These are phyloP conservation scores for Xenoacremonium recifei DNA, from an alignment of 2,329 filamentous ascomycete genomes.

Conservation along the genomic window DNA sequence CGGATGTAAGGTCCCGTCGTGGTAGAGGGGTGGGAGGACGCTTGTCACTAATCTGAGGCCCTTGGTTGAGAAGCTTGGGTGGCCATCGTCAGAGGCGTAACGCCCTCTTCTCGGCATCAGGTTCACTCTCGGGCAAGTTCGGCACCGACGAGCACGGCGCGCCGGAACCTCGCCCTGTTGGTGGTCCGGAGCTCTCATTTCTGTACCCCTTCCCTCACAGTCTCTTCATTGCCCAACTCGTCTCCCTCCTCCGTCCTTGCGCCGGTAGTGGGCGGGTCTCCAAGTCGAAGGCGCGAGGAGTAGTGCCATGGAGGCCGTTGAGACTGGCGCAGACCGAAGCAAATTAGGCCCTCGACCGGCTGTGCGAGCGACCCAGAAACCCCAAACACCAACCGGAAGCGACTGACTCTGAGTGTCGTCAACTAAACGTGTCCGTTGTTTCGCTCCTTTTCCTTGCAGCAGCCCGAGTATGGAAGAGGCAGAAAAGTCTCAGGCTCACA, in stretches of 20 bases:
- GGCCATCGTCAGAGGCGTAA: background rate
- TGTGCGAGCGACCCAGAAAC: too few relatives aligned
- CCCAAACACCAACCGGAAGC: too few relatives aligned
- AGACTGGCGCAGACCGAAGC: background rate
- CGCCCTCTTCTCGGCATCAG: background rate
- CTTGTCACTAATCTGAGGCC: background rate
- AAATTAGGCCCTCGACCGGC: background rate
- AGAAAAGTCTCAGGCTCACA: background rate
- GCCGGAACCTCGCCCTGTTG: background rate
- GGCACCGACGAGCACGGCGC: background rate
- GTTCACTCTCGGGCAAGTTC: background rate
- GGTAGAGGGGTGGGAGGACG: too few relatives aligned
- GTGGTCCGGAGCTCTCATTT: background rate
- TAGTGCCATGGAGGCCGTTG: background rate
- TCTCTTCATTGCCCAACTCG: too few relatives aligned
- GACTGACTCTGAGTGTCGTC: conserved; percentile 7
- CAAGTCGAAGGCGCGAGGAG: background rate
- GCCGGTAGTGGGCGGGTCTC: background rate
- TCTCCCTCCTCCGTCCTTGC: background rate
- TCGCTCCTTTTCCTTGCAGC: conserved; percentile 19
- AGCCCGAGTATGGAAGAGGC: background rate
- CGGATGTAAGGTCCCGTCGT: conserved; percentile 1
- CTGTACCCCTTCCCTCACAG: too few relatives aligned
- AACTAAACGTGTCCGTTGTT: background rate
- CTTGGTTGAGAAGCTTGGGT: too few relatives aligned